Base-by-base conservation (phyloP, 208 protist species). In the Trypanosoma brucei region DNA sequence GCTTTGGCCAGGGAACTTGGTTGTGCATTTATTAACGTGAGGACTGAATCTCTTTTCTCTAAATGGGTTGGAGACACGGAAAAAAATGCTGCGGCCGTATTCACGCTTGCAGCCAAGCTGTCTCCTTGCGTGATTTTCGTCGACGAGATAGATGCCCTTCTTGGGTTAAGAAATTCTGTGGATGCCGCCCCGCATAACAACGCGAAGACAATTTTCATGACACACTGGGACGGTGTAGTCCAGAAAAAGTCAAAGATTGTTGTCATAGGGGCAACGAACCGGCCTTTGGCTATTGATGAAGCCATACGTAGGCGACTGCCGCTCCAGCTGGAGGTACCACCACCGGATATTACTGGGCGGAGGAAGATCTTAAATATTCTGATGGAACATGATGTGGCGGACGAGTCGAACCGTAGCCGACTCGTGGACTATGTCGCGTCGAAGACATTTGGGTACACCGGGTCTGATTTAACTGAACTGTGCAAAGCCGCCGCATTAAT, bases 1-100 rank as follows among this genome's bases (percentile, higher is more conserved):
- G 98, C 99, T 2, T 88, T 99, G 11, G 98, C 99, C 2, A 99
- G 99, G 73, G 75, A 98, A 69, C 98, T 99, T 1, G 94, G 98
- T 49, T 98, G 98, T 44, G 95, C 89, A 55, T 99, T 99, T 77
- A 99, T 99, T 74, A 92, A 98, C 68, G 97, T 99, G 30, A 99
- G 81, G 59, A 76, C 75, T 4, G 84, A 91, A 36, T 75, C 73
- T 31, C 81, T 96, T 54, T 91, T 93, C 72, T 93, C 88, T 44
- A 96, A 94, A 74, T 96, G 84, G 83, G 75, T 92, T 45, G 98
- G 98, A 30, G 97, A 99, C 22, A 97, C 91, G n/a, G 97, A 99
- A 77, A 97, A 98, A 65, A 86, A 98, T 42, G 91, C 97, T 0
- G 76, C 91, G 4, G 83, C 94, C 13, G 59, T 97, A 45, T 97